Evolutionary conservation across 495 filamentous ascomycete species (phyloP), one percentile per base, ranked within the genome.

Genomic region (Ramalina intermedia): DNA sequence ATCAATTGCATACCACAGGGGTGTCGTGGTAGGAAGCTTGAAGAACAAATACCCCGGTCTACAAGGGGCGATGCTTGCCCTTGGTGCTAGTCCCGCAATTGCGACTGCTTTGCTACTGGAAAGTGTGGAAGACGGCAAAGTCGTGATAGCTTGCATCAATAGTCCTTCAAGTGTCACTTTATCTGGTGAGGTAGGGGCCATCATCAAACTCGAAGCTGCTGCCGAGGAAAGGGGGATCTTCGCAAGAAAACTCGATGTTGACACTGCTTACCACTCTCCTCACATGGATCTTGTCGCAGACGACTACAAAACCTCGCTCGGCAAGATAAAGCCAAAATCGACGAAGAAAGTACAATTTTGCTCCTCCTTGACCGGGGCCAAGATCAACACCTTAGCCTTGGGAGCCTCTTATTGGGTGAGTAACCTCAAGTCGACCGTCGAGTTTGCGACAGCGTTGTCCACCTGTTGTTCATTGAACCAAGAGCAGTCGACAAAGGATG

Each of bases 1-100:
- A 51, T 49, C 57, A 2, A 50, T 66, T 3, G 64, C 66, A 7
- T 75, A 69, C 54, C 60, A 57, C 59, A 59, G 54, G 62, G 65
- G 51, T 20, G 48, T 43, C 11, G 41, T 54, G 35, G 49, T 56
- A 44, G 39, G 52, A 50, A 37, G 39, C 13, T 4, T 24, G 12
- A 23, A 24, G 11, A 11, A 49, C 9, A 17, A n/a, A 16, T 16
- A 37, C n/a, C 11, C 41, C 12, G 4, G 41, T 3, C 35, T 41
- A 23, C 40, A 38, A 51, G 51, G 46, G 23, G 51, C 46, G 3
- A 53, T 53, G 51, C 9, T 53, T n/a, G 45, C 47, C 14, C 49
- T 64, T 35, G 47, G 47, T 13, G 33, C 38, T n/a, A 23, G 23
- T 29, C 24, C 27, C 4, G 23, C 41, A 49, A 6, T 35, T 7